A percentile compares a stretch with the other conserved stretches of the same genome.
Conservation (phyloP, 768 basidiomycete genomes). For the Nidularia pulvinata region DNA sequence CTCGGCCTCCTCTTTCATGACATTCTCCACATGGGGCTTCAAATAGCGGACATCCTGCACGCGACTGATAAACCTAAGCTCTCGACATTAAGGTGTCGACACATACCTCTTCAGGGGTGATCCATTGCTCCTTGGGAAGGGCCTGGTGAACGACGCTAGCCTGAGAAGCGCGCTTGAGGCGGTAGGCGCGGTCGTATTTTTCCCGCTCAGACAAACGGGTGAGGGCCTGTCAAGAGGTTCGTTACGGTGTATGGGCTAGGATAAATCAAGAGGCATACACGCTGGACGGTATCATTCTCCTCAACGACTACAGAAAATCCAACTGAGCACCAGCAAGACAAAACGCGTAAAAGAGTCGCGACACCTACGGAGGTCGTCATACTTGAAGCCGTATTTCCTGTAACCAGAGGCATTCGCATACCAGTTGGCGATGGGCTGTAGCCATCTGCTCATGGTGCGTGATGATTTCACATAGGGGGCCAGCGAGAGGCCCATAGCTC, state of each 20-base stretch:
- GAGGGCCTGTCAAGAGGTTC: slow-evolving; percentile 62
- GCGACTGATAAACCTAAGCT: slow-evolving; percentile 7
- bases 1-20: slow-evolving; percentile 77
- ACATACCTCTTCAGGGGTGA: slow-evolving; percentile 69
- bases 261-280: slow-evolving; percentile 41
- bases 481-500: slow-evolving; percentile 72
- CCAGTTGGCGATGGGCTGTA: slow-evolving; percentile 82
- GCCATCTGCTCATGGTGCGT: slow-evolving; percentile 60
- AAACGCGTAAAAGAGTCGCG: slow-evolving; percentile 3
- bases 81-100: not conserved
- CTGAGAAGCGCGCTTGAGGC: slow-evolving; percentile 84
- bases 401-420: slow-evolving; percentile 84
- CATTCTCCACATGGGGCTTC: slow-evolving; percentile 70
- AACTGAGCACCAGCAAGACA: slow-evolving; percentile 5
- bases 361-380: slow-evolving; percentile 90
- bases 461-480: slow-evolving; percentile 76
- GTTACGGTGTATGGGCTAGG: slow-evolving; percentile 1
- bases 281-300: slow-evolving; percentile 77
- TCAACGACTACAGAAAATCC: slow-evolving; percentile 57
- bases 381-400: slow-evolving; percentile 85
- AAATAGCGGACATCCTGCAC: slow-evolving; percentile 90
- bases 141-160: slow-evolving; percentile 76
- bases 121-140: slow-evolving; percentile 84
- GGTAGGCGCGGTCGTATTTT: slow-evolving; percentile 88
- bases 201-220: slow-evolving; percentile 77